Conservation (phyloP, 176 grass and related monocot species). For the Juncus effusus region DNA sequence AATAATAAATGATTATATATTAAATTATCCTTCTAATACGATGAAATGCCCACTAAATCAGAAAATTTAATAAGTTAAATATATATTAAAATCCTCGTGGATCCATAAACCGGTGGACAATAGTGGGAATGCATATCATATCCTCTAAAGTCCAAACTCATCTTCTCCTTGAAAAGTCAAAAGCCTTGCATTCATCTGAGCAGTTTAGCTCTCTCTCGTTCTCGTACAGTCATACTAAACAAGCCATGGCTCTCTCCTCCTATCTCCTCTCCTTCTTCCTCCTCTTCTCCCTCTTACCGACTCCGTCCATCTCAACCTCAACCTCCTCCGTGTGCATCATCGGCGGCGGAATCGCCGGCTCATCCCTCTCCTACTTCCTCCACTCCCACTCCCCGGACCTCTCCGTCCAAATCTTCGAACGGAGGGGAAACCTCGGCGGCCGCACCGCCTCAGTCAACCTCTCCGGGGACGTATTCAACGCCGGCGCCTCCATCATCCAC, state of each 20-base stretch:
- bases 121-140: too few relatives aligned
- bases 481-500: constrained; percentile 74
- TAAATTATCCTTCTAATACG: too few relatives aligned
- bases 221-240: neutral
- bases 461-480: constrained; percentile 62
- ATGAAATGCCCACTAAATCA: too few relatives aligned
- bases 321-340: constrained; percentile 59
- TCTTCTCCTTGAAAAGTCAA: too few relatives aligned
- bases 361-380: constrained; percentile 82
- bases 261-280: constrained; percentile 2
- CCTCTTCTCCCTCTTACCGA: neutral
- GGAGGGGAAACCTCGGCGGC: constrained; percentile 44
- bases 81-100: too few relatives aligned
- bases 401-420: constrained; percentile 65
- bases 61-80: too few relatives aligned
- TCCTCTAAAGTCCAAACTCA: too few relatives aligned
- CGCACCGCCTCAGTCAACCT: constrained; percentile 56
- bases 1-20: too few relatives aligned
- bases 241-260: constrained; percentile 4
- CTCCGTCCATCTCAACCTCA: neutral
- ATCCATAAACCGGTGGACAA: too few relatives aligned
- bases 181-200: too few relatives aligned
- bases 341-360: constrained; percentile 67
- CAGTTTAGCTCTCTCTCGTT: too few relatives aligned
- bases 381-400: constrained; percentile 37